phyloP scores from a whole-genome alignment of 2,329 filamentous ascomycete species.

The Colletotrichum horii region DNA sequence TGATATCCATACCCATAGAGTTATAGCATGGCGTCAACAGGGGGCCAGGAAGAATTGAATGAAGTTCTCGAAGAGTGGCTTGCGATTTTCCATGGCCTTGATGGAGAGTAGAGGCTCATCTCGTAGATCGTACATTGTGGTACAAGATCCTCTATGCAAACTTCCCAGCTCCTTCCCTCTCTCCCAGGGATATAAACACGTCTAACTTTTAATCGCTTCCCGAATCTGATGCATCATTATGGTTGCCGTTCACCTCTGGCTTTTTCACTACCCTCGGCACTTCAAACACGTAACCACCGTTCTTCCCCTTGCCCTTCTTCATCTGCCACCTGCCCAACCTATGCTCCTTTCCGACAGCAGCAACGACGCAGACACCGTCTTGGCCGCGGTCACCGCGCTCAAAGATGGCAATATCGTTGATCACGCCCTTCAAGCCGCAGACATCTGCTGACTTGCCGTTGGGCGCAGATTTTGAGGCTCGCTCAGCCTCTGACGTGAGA shows the following conservation, averaged over 20 bases:
- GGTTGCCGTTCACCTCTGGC: slow-evolving; percentile 36
- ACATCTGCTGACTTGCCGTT: slow-evolving; percentile 23
- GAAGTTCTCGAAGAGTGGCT: not conserved
- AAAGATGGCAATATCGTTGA: slow-evolving; percentile 89
- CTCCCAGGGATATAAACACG: not conserved
- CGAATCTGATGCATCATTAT: slow-evolving; percentile 28
- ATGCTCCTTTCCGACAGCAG: slow-evolving; percentile 86
- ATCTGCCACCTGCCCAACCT: slow-evolving; percentile 83
- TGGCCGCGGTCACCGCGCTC: slow-evolving; percentile 81
- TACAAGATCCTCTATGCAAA: slow-evolving; percentile 14
- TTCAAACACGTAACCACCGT: slow-evolving; percentile 89
- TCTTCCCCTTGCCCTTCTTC: slow-evolving; percentile 63
- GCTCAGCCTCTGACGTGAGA: slow-evolving; percentile 39
- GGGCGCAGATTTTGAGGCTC: slow-evolving; percentile 4
- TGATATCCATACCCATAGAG: slow-evolving; percentile 6
- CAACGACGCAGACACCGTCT: slow-evolving; percentile 81
- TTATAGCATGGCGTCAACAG: not conserved
- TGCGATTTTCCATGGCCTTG: not conserved
- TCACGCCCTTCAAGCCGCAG: slow-evolving; percentile 64
- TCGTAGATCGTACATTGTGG: slow-evolving; percentile 18
- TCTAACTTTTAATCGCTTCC: slow-evolving; percentile 22
- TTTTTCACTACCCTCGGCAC: slow-evolving; percentile 58
- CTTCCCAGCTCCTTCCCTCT: not conserved
- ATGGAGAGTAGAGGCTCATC: slow-evolving; percentile 7
- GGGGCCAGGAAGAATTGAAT: not conserved